Conservation (phyloP, 176 grass and related monocot genomes). For the Pontederia paniculata region DNA sequence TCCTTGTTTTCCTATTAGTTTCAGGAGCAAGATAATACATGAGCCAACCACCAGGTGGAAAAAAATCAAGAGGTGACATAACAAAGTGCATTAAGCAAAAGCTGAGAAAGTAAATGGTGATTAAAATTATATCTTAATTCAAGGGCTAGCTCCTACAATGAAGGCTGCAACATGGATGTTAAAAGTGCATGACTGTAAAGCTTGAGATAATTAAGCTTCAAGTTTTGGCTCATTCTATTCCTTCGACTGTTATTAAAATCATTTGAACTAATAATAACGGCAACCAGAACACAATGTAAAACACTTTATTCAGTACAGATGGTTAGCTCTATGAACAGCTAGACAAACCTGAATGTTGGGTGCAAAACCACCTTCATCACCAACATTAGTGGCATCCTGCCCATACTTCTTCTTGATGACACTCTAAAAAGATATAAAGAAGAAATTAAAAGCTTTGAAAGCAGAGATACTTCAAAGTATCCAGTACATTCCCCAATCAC, state of each 20-base stretch:
- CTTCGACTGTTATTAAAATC: no score
- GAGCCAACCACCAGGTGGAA: background rate
- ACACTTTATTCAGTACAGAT: background rate
- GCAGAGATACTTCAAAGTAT: background rate
- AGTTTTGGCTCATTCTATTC: no score
- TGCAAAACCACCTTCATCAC: conserved; percentile 94
- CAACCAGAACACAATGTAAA: no score
- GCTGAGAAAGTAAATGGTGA: no score
- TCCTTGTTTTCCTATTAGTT: conserved; percentile 83
- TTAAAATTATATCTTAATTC: no score
- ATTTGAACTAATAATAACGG: no score
- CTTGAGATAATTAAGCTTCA: no score
- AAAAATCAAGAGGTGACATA: background rate
- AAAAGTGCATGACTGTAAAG: no score
- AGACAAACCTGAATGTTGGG: conserved; percentile 87
- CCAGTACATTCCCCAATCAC: background rate
- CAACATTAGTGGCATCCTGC: conserved; percentile 93
- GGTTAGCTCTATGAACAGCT: background rate
- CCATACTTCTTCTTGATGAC: conserved; percentile 98
- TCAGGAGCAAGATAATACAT: background rate
- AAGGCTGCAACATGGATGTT: no score
- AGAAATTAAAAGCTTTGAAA: background rate
- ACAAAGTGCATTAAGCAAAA: no score
- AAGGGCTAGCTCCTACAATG: no score
- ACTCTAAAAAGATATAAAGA: conserved; percentile 25